phyloP scores from a whole-genome alignment of 495 filamentous ascomycete species.

The Xylaria intraflava region DNA sequence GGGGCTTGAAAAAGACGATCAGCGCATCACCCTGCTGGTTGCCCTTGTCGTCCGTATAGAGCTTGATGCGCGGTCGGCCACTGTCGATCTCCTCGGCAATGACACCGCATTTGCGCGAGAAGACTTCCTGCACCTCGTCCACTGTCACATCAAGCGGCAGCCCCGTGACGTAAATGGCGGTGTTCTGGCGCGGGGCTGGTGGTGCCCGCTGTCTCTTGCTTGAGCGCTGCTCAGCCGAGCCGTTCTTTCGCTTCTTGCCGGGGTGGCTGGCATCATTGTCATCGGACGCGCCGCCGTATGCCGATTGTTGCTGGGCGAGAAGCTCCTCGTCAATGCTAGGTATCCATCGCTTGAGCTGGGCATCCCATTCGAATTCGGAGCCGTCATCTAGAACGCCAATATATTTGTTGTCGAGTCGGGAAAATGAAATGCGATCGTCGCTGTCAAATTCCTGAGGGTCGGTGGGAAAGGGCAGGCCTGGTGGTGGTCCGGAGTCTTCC shows the following conservation, averaged over 20 bases:
- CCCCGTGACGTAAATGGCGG: slow-evolving; percentile 81
- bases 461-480: slow-evolving; percentile 54
- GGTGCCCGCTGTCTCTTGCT: slow-evolving; percentile 27
- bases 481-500: slow-evolving; percentile 16
- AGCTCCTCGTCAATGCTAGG: slow-evolving; percentile 72
- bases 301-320: slow-evolving; percentile 69
- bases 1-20: slow-evolving; percentile 87
- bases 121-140: slow-evolving; percentile 74
- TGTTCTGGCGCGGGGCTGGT: slow-evolving; percentile 62
- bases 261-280: slow-evolving; percentile 14
- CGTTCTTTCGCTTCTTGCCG: slow-evolving; percentile 64
- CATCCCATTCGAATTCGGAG: slow-evolving; percentile 76
- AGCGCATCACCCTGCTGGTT: slow-evolving; percentile 90
- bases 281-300: slow-evolving; percentile 57
- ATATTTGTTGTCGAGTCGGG: slow-evolving; percentile 70
- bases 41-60: slow-evolving; percentile 78
- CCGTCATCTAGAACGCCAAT: slow-evolving; percentile 81
- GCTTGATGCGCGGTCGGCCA: slow-evolving; percentile 79
- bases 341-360: slow-evolving; percentile 69
- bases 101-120: slow-evolving; percentile 80
- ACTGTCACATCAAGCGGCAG: slow-evolving; percentile 70
- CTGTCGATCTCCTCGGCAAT: slow-evolving; percentile 91
- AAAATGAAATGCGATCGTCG: slow-evolving; percentile 82
- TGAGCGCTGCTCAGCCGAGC: slow-evolving; percentile 40
- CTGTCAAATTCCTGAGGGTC: slow-evolving; percentile 67